Evolutionary conservation across 768 basidiomycete species (phyloP), one percentile per base, ranked within the genome.

Genomic region (Russula olivacea): DNA sequence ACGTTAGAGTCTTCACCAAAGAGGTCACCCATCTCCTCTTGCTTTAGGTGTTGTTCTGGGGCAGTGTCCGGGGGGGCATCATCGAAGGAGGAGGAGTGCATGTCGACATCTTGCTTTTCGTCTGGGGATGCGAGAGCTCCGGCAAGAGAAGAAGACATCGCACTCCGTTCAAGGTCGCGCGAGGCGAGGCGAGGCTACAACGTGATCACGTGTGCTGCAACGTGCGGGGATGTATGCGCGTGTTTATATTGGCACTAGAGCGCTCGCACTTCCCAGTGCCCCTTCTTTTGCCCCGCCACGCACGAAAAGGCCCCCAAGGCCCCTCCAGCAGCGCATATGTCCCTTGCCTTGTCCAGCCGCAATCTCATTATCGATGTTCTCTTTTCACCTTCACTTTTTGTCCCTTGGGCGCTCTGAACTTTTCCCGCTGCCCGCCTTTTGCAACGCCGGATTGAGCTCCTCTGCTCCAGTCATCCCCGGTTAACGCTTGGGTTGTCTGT

Each of bases 1-100:
- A 67, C 71, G 17, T 78, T 84, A 49, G 82, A 79, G 58, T 89
- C 89, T 65, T 87, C 84, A 38, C 89, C 90, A 71, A 92, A 92
- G 59, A 92, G 81, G 72, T 91, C 89, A 65, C 83, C 82, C 85
- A 90, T 88, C 63, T 81, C 78, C 54, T 69, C 62, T 30, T 68
- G 55, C 19, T 69, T 65, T 38, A 47, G 57, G 9, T 59, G 54
- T 17, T 41, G 66, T 28, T 61, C 64, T 11, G 66, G 45, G 50
- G 62, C 64, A 2, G 54, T 40, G 47, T 64, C 59, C 14, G 48
- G 41, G 2, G 63, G 50, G 19, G 23, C 36, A 34, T 55, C 48
- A 10, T 51, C 49, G 8, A 51, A 32, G 9, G 52, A 40, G 23
- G 61, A 21, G 3, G 51, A 9, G 4, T 66, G 68, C 23, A 68